These are phyloP conservation scores for Pascua guehoae DNA, from an alignment of 1,284 basidiomycete species.

Conservation along the genomic window DNA sequence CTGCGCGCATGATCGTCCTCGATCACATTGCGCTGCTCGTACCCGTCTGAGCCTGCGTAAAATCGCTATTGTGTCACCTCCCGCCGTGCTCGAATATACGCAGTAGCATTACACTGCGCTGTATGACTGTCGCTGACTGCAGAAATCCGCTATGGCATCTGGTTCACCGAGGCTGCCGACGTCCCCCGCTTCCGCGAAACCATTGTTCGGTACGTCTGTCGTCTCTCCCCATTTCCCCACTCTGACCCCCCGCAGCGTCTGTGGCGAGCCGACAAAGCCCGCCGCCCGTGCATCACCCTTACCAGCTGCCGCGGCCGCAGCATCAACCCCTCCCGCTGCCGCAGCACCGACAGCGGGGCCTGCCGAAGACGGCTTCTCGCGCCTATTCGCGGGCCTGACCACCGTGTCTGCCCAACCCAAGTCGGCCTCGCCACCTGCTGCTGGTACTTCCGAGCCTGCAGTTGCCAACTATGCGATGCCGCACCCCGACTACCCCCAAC, in stretches of 20 bases:
- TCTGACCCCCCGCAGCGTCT: conserved; percentile 25
- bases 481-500: too few relatives aligned
- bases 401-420: conserved; percentile 8
- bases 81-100: too few relatives aligned
- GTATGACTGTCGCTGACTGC: neutral
- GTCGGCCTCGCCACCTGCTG: neutral
- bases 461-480: too few relatives aligned
- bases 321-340: neutral
- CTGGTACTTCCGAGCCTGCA: too few relatives aligned
- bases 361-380: conserved; percentile 31
- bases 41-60: too few relatives aligned
- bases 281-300: conserved; percentile 2
- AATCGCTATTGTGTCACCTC: too few relatives aligned
- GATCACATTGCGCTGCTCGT: too few relatives aligned
- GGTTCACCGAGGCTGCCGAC: conserved; percentile 37
- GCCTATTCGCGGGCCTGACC: conserved; percentile 37
- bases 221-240: neutral
- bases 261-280: conserved; percentile 33
- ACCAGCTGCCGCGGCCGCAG: neutral
- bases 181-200: conserved; percentile 29
- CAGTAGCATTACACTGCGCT: too few relatives aligned
- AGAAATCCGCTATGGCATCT: conserved; percentile 29
- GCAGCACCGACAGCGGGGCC: neutral
- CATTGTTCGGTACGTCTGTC: conserved; percentile 27
- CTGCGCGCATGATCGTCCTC: neutral